A percentile compares a stretch with the other conserved stretches of the same genome.
Evolutionary conservation across 164 flowering plant genomes (phyloP).

Genomic region (Nymphaea colorata): DNA sequence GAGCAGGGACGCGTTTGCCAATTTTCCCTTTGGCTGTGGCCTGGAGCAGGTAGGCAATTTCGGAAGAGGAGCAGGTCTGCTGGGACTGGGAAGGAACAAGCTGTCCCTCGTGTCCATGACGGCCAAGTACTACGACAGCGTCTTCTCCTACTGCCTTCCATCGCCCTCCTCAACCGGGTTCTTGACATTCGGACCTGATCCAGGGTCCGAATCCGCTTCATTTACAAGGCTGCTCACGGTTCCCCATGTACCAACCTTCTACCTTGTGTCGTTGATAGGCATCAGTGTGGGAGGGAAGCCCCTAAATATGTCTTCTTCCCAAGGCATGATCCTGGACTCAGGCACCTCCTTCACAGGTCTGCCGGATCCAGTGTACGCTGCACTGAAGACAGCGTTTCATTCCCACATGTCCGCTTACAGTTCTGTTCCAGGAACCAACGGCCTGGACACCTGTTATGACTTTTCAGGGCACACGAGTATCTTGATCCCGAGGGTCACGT

Average conservation of each 20-base stretch:
- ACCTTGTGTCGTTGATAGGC: slow-evolving; percentile 17
- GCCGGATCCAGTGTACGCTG: slow-evolving; percentile 19
- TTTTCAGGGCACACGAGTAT: slow-evolving; percentile 5
- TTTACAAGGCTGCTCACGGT: slow-evolving; percentile 33
- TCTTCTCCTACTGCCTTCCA: slow-evolving; percentile 49
- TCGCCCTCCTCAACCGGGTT: slow-evolving; percentile 12
- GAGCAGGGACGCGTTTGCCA: slow-evolving; percentile 5
- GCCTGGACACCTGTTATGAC: slow-evolving; percentile 35
- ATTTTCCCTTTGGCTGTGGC: slow-evolving; percentile 39
- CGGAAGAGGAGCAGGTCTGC: slow-evolving; percentile 30
- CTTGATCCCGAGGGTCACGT: slow-evolving; percentile 14
- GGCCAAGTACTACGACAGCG: slow-evolving; percentile 18
- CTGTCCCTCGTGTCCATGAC: slow-evolving; percentile 31
- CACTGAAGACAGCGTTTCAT: slow-evolving; percentile 17
- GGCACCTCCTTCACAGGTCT: slow-evolving; percentile 43
- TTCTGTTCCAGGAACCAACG: slow-evolving; percentile 14
- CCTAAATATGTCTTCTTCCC: slow-evolving; percentile 8
- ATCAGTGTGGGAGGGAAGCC: slow-evolving; percentile 21
- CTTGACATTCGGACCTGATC: slow-evolving; percentile 18
- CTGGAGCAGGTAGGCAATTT: slow-evolving; percentile 35
- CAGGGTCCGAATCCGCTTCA: slow-evolving; percentile 3
- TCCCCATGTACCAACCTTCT: slow-evolving; percentile 16
- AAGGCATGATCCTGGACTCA: slow-evolving; percentile 36
- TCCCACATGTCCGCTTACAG: slow-evolving; percentile 19
- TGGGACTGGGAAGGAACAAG: slow-evolving; percentile 34